A percentile compares a stretch with the other conserved stretches of the same genome.
Evolutionary conservation across 164 flowering plant genomes (phyloP).

Genomic region (Stephania yunnanensis): DNA sequence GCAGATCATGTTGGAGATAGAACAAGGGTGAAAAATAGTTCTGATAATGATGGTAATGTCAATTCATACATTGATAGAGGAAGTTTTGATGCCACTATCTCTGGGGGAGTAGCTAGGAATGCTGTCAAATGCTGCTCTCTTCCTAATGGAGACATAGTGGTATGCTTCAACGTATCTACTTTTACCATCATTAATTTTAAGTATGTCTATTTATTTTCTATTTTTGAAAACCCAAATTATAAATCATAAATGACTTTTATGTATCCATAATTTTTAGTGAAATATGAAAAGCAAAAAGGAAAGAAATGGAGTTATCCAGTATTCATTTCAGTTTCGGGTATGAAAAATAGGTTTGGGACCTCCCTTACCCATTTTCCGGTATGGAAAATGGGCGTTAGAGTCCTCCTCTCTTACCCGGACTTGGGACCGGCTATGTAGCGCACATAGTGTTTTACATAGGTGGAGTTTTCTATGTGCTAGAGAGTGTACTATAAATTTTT

Average conservation of each 20-base stretch:
- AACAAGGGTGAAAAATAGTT: conserved; percentile 17
- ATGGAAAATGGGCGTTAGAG: no score
- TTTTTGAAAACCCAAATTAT: neutral
- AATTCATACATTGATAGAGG: conserved; percentile 74
- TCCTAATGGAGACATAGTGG: conserved; percentile 94
- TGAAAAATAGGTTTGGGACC: no score
- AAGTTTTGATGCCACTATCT: conserved; percentile 63
- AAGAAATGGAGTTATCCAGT: neutral
- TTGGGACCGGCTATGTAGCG: no score
- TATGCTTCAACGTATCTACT: conserved; percentile 29
- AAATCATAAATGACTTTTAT: neutral
- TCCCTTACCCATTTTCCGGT: no score
- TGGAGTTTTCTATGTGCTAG: neutral
- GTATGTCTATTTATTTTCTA: conserved; percentile 1
- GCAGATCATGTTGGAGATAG: conserved; percentile 24
- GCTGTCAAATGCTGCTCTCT: conserved; percentile 65
- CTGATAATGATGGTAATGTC: conserved; percentile 19
- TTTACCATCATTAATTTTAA: neutral
- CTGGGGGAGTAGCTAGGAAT: conserved; percentile 85
- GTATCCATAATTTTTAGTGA: neutral
- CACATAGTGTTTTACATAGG: no score
- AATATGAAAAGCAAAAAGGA: neutral
- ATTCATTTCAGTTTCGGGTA: no score
- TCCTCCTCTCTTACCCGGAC: no score
- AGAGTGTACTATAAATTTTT: neutral